Percentiles rank a stretch among this genome's conserved stretches.
phyloP scores from a whole-genome alignment of 2,329 filamentous ascomycete species.

The Pseudocercospora fijiensis region DNA sequence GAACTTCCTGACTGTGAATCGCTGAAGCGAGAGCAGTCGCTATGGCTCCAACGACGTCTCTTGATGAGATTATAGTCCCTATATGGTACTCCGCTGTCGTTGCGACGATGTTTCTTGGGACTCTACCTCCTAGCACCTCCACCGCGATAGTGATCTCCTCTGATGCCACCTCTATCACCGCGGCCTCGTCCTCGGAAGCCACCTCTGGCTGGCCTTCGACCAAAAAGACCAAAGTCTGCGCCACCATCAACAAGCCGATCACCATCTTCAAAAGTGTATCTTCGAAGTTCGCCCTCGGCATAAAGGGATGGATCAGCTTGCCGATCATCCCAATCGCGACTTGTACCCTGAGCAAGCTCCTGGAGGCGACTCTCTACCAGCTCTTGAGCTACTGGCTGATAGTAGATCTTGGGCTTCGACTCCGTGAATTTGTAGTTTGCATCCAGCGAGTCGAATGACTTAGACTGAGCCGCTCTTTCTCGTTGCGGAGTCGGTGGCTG shows the following conservation, averaged over 20 bases:
- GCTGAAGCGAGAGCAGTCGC: not conserved
- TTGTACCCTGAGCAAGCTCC: constrained; percentile 51
- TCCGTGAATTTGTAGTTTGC: constrained; percentile 60
- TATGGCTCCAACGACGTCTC: not conserved
- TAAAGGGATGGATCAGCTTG: constrained; percentile 33
- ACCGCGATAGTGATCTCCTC: constrained; percentile 26
- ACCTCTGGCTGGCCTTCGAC: constrained; percentile 22
- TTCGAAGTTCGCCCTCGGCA: constrained; percentile 41
- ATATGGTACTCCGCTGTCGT: not conserved
- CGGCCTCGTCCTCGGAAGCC: constrained; percentile 20
- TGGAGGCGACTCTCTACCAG: constrained; percentile 66
- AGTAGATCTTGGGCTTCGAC: constrained; percentile 65
- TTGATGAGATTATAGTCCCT: not conserved
- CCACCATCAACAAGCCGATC: constrained; percentile 46
- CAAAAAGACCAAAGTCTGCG: constrained; percentile 38
- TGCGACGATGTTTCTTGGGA: not conserved
- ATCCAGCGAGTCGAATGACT: constrained; percentile 48
- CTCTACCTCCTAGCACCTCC: constrained; percentile 11
- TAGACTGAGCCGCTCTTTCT: constrained; percentile 18
- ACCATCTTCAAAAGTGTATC: constrained; percentile 48
- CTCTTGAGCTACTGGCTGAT: constrained; percentile 62
- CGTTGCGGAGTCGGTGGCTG: constrained; percentile 18
- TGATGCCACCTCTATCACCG: constrained; percentile 23
- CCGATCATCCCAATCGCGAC: constrained; percentile 42
- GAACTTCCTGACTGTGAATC: not conserved